These are phyloP conservation scores for Carex parvula DNA, from an alignment of 176 grass and related monocot genomes.

Conservation along the genomic window DNA sequence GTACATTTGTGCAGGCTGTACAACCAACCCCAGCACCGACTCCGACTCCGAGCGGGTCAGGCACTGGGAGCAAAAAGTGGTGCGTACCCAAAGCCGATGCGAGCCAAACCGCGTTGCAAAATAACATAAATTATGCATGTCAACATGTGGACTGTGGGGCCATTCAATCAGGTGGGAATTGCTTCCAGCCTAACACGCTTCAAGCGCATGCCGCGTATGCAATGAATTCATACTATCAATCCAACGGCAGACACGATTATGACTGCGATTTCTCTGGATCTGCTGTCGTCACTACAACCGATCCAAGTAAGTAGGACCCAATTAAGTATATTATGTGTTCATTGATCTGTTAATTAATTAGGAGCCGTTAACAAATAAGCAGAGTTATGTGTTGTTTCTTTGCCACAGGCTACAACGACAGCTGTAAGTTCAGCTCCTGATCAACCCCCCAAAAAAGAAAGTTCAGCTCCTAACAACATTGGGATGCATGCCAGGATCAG, in stretches of 20 bases:
- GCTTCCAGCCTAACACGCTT: constrained; percentile 36
- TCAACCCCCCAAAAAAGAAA: not conserved
- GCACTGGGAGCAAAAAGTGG: constrained; percentile 20
- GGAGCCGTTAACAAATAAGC: constrained; percentile 9
- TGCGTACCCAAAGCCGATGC: constrained; percentile 31
- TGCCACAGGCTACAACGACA: constrained; percentile 3
- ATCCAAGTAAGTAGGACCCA: constrained; percentile 28
- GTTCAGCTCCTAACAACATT: not conserved
- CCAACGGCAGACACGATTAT: constrained; percentile 26
- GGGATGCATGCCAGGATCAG: not conserved
- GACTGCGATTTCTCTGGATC: constrained; percentile 34
- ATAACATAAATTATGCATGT: constrained; percentile 44
- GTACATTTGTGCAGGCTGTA: not conserved
- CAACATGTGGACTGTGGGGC: constrained; percentile 25
- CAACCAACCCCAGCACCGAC: not conserved
- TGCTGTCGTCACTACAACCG: constrained; percentile 30
- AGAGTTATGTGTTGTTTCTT: constrained; percentile 25
- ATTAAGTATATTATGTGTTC: not conserved
- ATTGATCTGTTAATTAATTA: not conserved
- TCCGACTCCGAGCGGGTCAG: not conserved
- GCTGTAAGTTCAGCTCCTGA: constrained; percentile 11
- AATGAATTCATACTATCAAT: constrained; percentile 53
- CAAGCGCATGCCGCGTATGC: constrained; percentile 32
- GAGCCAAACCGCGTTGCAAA: constrained; percentile 12
- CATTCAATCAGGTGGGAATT: constrained; percentile 33